Base-by-base conservation (phyloP, 2,329 filamentous ascomycete species). In the Fusarium sp. region DNA sequence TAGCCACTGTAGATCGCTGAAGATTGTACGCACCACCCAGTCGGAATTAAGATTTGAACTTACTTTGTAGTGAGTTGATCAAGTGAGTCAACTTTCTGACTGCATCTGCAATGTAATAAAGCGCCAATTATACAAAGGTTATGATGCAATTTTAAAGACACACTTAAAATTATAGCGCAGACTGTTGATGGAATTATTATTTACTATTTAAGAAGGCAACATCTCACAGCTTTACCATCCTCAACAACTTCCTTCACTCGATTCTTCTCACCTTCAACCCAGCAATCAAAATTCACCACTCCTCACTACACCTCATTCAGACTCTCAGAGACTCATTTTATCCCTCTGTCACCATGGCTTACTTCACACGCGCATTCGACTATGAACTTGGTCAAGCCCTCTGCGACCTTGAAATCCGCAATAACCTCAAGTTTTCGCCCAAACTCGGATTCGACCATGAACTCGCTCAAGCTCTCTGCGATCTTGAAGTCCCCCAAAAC, bases 361-460 rank as follows among this genome's bases (percentile, higher is more conserved):
- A 43, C 41, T 46, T 40, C 1, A 40, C 11, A 31, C 29, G 11
- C 0, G 10, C 17, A 13, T 64, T 64, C 13, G 58, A 58, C 20
- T 55, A 58, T 21, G 14, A 33, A 35, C 48, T 70, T 7, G 66
- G 66, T 1, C 33, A 67, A 6, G 37, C 43, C 11, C 47, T 70
- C 15, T 70, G 67, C 11, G 51, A 61, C 7, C 27, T 69, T 4
- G 40, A 69, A n/a, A 29, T 70, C 15, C 67, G 63, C 6, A 43
- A 55, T 5, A 2, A 11, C 25, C n/a, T n/a, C n/a, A n/a, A n/a
- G n/a, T n/a, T n/a, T n/a, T n/a, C n/a, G n/a, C n/a, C 43, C 1
- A 40, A 14, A 27, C 25, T 10, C 0, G 9, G n/a, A 11, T 64
- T 64, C 13, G 58, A 58, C 20, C 55, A 25, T 9, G 25, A 25